These are phyloP conservation scores for Albophoma yamanashiensis DNA, from an alignment of 2,329 filamentous ascomycete genomes.

Conservation along the genomic window DNA sequence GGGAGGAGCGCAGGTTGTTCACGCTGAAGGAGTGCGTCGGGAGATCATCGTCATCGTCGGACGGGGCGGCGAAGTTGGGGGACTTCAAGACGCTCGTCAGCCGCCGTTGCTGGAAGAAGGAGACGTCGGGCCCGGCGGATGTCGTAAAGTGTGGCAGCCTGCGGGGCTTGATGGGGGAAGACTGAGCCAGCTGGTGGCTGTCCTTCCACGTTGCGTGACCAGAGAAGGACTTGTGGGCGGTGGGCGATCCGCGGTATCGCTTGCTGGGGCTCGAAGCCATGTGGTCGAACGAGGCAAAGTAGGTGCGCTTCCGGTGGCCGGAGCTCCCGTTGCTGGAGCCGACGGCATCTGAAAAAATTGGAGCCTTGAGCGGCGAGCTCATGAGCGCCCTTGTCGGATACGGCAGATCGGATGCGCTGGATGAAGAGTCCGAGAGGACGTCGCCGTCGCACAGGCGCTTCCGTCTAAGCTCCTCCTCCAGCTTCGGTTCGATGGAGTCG, in stretches of 20 bases:
- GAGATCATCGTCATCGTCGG: conserved; percentile 77
- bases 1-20: conserved; percentile 61
- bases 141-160: conserved; percentile 67
- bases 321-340: conserved; percentile 58
- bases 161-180: conserved; percentile 72
- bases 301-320: conserved; percentile 54
- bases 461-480: conserved; percentile 68
- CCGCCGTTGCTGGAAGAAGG: conserved; percentile 65
- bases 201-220: conserved; percentile 62
- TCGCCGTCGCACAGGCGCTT: conserved; percentile 62
- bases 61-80: conserved; percentile 50
- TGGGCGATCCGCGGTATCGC: conserved; percentile 55
- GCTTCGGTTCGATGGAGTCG: conserved; percentile 73
- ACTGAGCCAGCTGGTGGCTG: conserved; percentile 66
- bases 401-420: conserved; percentile 67
- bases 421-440: conserved; percentile 77
- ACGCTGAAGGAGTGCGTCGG: conserved; percentile 64
- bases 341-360: conserved; percentile 76
- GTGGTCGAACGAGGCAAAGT: conserved; percentile 47
- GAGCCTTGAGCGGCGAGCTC: conserved; percentile 75
- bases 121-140: conserved; percentile 59
- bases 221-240: conserved; percentile 46
- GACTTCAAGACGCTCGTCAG: conserved; percentile 53
- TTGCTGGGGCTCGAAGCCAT: conserved; percentile 50
- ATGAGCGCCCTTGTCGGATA: conserved; percentile 60